These are phyloP conservation scores for Cyclotella baltica DNA, from an alignment of 108 stramenopile species.

Conservation along the genomic window DNA sequence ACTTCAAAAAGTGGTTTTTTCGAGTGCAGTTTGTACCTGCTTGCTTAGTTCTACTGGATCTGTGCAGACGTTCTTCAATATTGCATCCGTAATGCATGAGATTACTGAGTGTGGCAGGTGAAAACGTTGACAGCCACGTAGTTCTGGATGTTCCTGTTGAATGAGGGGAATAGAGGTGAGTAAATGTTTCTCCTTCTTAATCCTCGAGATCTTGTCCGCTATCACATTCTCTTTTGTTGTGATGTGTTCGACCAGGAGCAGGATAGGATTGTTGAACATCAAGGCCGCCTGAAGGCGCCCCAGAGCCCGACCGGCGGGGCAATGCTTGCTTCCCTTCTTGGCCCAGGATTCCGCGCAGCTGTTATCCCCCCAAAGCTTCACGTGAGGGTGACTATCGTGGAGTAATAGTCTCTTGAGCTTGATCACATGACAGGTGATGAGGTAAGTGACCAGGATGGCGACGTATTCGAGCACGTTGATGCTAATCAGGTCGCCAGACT, in stretches of 20 bases:
- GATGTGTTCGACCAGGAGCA: not conserved
- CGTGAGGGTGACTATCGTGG: not conserved
- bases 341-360: slow-evolving; percentile 1
- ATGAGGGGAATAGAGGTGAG: not conserved
- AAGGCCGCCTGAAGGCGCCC: slow-evolving; percentile 20
- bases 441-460: slow-evolving; percentile 17
- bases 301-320: not conserved
- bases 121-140: slow-evolving; percentile 10
- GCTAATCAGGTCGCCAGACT: not conserved
- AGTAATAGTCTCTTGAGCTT: not conserved
- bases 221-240: slow-evolving; percentile 4
- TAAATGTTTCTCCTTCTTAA: not conserved
- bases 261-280: slow-evolving; percentile 19
- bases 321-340: slow-evolving; percentile 13
- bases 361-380: slow-evolving; percentile 18
- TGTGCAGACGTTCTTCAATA: slow-evolving; percentile 4
- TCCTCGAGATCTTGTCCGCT: slow-evolving; percentile 20
- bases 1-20: slow-evolving; percentile 13
- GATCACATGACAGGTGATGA: not conserved
- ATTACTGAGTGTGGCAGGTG: slow-evolving; percentile 1
- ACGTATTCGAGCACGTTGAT: slow-evolving; percentile 27
- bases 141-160: not conserved
- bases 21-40: slow-evolving; percentile 11
- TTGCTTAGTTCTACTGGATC: slow-evolving; percentile 14
- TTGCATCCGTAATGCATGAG: slow-evolving; percentile 15